Base-by-base conservation (phyloP, 352 stramenopile genomes). In the Phytophthora tubulina region DNA sequence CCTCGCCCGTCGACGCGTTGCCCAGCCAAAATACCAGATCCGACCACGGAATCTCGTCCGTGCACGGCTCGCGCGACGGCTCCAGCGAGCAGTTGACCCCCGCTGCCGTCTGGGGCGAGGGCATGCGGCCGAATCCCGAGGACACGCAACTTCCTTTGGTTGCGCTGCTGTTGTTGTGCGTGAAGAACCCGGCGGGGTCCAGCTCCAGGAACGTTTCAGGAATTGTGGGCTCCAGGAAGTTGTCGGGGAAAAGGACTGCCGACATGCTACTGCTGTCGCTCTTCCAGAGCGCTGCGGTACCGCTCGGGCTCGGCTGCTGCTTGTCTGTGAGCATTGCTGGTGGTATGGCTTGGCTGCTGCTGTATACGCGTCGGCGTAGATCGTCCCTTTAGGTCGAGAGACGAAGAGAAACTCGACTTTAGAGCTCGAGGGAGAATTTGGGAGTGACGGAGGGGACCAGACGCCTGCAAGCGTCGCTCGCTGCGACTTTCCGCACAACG, bases 11-110 rank as follows among this genome's bases (percentile, higher is more conserved):
- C 36, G 67, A 73, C 17, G 54, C 46, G 57, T 89, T 78, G 14
- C 80, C 82, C 15, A 90, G 63, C 81, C 82, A 90, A 50, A 90
- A 90, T 8, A 90, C 77, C 30, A 89, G 66, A 39, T 90, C 81
- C 15, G 63, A 63, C 69, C 72, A 89, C 41, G 82, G 79, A 41
- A 90, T 89, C 33, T 88, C 82, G 50, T 79, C 82, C 0, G 74
- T 81, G 62, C 79, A 87, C 10, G 81, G 79, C 69, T 90, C 82
- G 11, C 64, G 72, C 27, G 74, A 85, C 39, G 82, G 81, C 58
- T 89, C 81, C n/a, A 87, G 42, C 41, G 38, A 71, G 42, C 65
- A 71, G 38, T 48, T 62, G 10, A 51, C 36, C 4, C 36, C 52
- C 17, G 33, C 33, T 62, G n/a, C 42, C 17, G 41, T 48, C 36